These are phyloP conservation scores for Wickerhamiella infanticola DNA, from an alignment of 1,139 yeast genomes.

Conservation along the genomic window DNA sequence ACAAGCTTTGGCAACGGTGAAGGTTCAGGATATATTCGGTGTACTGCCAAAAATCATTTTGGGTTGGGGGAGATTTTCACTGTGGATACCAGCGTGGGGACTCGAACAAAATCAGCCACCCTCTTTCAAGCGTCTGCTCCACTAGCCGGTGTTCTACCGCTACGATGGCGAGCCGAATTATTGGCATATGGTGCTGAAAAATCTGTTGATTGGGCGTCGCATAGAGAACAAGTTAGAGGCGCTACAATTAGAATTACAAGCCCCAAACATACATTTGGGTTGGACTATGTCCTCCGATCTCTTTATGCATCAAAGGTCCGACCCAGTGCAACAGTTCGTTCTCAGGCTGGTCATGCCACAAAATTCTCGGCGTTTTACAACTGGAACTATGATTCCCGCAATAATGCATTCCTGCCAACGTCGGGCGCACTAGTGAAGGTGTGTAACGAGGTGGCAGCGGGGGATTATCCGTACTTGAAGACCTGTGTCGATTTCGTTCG, in stretches of 20 bases:
- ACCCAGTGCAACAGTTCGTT: conserved; percentile 18
- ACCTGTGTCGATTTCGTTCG: conserved; percentile 19
- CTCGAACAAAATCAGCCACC: conserved; percentile 51
- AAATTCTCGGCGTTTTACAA: conserved; percentile 24
- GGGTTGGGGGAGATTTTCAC: conserved; percentile 78
- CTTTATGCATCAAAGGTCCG: conserved; percentile 30
- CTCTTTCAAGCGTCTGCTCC: conserved; percentile 52
- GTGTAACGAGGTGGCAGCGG: conserved; percentile 44
- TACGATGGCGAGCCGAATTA: conserved; percentile 40
- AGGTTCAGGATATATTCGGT: conserved; percentile 78
- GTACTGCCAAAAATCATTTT: conserved; percentile 44
- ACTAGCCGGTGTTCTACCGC: conserved; percentile 28
- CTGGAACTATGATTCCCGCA: conserved; percentile 22
- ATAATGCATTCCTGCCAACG: conserved; percentile 23
- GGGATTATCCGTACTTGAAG: conserved; percentile 24
- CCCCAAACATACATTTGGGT: conserved; percentile 32
- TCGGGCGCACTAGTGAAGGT: conserved; percentile 40
- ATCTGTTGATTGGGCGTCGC: conserved; percentile 52
- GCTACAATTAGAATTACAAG: conserved; percentile 29
- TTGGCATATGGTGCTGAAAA: conserved; percentile 43
- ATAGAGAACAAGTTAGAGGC: conserved; percentile 47
- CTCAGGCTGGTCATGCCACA: conserved; percentile 25
- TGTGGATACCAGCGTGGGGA: conserved; percentile 66
- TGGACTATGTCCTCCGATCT: conserved; percentile 52
- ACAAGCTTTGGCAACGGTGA: conserved; percentile 90